These are phyloP conservation scores for Penstemon barbatus DNA, from an alignment of 257 asterid genomes.

Conservation along the genomic window DNA sequence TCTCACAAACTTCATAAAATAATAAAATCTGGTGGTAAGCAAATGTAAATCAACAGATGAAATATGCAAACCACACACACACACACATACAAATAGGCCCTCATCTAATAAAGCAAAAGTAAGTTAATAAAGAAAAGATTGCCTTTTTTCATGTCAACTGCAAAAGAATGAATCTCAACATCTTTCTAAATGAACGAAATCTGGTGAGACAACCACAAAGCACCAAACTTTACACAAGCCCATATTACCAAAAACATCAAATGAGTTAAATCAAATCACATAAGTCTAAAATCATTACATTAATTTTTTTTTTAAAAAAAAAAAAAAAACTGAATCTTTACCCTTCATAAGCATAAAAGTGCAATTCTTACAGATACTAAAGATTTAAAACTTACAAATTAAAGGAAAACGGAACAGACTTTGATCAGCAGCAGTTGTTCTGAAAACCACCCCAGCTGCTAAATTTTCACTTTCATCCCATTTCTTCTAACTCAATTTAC, in stretches of 20 bases:
- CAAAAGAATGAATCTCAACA: background rate
- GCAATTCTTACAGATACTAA: background rate
- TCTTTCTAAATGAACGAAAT: conserved; percentile 21
- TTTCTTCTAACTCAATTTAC: conserved; percentile 27
- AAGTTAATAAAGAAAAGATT: no score
- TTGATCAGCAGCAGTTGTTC: conserved; percentile 64
- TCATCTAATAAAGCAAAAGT: background rate
- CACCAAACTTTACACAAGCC: background rate
- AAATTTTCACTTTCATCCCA: conserved; percentile 51
- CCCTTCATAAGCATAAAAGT: background rate
- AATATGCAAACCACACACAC: background rate
- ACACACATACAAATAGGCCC: background rate
- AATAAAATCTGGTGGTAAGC: background rate
- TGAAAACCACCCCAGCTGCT: conserved; percentile 57
- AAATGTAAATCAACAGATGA: background rate
- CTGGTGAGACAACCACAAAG: conserved; percentile 20
- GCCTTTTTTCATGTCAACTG: no score
- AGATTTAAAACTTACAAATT: conserved; percentile 37
- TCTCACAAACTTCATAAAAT: background rate
- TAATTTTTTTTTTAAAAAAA: no score
- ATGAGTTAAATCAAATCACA: conserved; percentile 9
- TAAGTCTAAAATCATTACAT: conserved; percentile 23
- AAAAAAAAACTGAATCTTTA: conserved; percentile 28
- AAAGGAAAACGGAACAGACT: conserved; percentile 25
- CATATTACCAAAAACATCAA: conserved; percentile 29